phyloP scores from a whole-genome alignment of 75 land plant species.

The Cunninghamia lanceolata region DNA sequence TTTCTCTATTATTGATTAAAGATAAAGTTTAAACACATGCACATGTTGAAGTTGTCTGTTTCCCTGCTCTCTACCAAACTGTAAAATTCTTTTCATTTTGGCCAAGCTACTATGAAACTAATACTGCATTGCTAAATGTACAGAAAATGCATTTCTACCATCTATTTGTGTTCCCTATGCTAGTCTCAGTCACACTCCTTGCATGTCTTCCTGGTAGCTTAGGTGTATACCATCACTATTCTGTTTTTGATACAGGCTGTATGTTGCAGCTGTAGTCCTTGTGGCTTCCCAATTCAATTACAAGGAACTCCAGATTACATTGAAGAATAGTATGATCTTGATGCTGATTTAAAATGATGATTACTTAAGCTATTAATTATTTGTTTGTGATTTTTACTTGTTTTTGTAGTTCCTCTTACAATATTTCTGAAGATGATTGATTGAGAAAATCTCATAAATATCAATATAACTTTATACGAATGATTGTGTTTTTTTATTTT shows the following conservation, averaged over 20 bases:
- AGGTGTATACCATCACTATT: neutral
- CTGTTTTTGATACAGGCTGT: neutral
- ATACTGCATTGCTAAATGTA: neutral
- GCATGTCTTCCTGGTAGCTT: neutral
- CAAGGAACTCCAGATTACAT: neutral
- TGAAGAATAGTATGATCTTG: neutral
- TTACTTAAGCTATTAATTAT: neutral
- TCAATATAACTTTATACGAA: neutral
- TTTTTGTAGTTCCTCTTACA: neutral
- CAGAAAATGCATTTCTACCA: neutral
- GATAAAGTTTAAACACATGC: neutral
- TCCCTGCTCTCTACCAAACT: neutral
- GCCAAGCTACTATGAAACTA: neutral
- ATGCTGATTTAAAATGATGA: neutral
- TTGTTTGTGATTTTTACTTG: neutral
- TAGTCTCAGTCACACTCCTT: neutral
- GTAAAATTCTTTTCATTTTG: neutral
- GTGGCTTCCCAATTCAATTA: neutral
- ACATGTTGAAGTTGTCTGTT: neutral
- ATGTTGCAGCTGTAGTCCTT: neutral
- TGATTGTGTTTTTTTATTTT: slow-evolving; percentile 9
- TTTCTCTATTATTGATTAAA: neutral
- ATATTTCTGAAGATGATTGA: neutral
- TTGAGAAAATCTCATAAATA: neutral
- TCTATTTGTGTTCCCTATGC: neutral